Percentiles rank a stretch among this genome's conserved stretches.
Conservation (phyloP, 2,329 filamentous ascomycete genomes). For the Tolypocladium amazonense region DNA sequence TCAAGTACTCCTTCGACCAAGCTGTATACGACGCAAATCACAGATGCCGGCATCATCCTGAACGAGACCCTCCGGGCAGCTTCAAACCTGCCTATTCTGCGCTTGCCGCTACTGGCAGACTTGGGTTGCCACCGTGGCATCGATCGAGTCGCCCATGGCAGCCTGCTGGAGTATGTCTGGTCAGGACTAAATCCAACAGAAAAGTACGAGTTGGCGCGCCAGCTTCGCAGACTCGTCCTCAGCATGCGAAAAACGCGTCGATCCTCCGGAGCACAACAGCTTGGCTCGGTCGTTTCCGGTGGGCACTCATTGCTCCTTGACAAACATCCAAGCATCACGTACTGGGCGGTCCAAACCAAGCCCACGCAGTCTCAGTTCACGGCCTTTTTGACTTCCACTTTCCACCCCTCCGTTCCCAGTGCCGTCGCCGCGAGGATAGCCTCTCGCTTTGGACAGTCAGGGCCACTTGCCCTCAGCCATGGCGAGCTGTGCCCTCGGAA, state of each 20-base stretch:
- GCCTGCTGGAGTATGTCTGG: conserved; percentile 19
- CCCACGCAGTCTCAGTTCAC: conserved; percentile 10
- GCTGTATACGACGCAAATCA: conserved; percentile 1
- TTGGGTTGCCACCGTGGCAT: neutral
- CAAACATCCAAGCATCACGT: conserved; percentile 14
- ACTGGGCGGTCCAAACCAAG: conserved; percentile 14
- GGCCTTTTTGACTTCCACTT: conserved; percentile 14
- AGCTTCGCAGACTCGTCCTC: conserved; percentile 15
- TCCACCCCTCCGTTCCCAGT: conserved; percentile 13
- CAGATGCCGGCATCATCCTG: conserved; percentile 8
- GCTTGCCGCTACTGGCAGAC: conserved; percentile 3
- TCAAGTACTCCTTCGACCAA: neutral
- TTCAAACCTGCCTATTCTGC: conserved; percentile 6
- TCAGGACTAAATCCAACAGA: conserved; percentile 6
- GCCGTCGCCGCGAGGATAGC: conserved; percentile 10
- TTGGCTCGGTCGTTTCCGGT: conserved; percentile 10
- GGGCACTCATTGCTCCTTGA: conserved; percentile 15
- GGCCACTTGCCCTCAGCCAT: conserved; percentile 12
- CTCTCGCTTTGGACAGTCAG: conserved; percentile 8
- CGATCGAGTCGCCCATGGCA: conserved; percentile 8
- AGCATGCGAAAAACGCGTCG: conserved; percentile 8
- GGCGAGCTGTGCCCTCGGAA: conserved; percentile 16
- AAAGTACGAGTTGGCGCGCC: conserved; percentile 13
- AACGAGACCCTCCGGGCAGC: conserved; percentile 2
- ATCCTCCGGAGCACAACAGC: neutral